Conservation (phyloP, 1,284 basidiomycete species). For the Polyporus tsugae region DNA sequence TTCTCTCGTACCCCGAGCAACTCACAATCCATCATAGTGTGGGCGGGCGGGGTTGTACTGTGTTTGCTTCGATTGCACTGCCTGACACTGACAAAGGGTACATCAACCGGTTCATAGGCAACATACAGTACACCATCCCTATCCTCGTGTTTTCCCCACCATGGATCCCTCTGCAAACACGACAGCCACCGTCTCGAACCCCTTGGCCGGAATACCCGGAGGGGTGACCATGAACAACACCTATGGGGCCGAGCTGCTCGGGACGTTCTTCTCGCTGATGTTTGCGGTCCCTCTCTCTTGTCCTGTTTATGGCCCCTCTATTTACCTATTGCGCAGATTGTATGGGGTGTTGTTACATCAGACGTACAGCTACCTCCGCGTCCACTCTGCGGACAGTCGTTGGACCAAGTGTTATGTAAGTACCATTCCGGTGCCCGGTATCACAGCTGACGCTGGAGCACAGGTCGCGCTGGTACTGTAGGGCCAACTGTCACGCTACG, state of each 20-base stretch:
- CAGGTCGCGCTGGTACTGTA: slow-evolving; percentile 2
- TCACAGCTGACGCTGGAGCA: not conserved
- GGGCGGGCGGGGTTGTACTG: too few relatives aligned
- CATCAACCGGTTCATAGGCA: not conserved
- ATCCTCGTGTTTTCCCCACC: not conserved
- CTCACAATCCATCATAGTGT: too few relatives aligned
- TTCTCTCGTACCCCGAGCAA: not conserved
- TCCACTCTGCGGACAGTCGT: not conserved
- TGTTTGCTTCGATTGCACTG: not conserved
- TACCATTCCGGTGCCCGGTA: not conserved
- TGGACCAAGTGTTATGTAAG: not conserved
- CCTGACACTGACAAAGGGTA: too few relatives aligned
- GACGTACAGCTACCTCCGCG: not conserved
- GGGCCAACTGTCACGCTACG: not conserved
- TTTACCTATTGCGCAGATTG: not conserved
- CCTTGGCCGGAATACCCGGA: not conserved
- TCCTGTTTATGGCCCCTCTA: not conserved
- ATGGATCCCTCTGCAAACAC: not conserved
- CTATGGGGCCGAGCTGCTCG: slow-evolving; percentile 16
- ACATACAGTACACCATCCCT: not conserved
- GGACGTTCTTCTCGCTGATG: slow-evolving; percentile 5
- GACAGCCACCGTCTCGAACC: not conserved
- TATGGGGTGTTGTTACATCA: not conserved
- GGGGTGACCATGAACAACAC: slow-evolving; percentile 14
- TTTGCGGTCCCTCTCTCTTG: not conserved